A percentile compares a stretch with the other conserved stretches of the same genome.
Conservation (phyloP, 768 basidiomycete species). For the Podaxis sp. region DNA sequence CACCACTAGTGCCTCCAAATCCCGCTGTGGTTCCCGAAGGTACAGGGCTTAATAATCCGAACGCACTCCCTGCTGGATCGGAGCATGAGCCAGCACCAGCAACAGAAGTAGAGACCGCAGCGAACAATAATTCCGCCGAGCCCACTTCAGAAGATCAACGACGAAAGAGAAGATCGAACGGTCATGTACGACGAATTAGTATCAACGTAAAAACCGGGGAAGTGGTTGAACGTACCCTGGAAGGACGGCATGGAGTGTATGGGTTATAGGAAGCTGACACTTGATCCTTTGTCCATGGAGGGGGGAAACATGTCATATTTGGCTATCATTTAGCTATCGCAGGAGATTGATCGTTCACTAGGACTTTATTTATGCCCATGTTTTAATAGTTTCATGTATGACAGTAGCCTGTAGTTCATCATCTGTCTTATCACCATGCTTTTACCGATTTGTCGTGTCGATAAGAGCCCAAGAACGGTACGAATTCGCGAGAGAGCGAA, state of each 20-base stretch:
- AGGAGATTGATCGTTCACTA: neutral
- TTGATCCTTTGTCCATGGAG: constrained; percentile 9
- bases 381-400: neutral
- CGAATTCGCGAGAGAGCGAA: neutral
- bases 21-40: neutral
- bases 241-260: constrained; percentile 15
- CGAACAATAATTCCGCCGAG: constrained; percentile 1
- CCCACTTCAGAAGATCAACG: neutral
- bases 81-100: neutral
- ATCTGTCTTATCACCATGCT: neutral
- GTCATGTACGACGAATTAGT: constrained; percentile 15
- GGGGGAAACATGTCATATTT: neutral
- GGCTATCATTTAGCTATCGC: neutral
- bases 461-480: neutral
- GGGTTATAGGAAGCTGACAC: constrained; percentile 5
- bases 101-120: neutral
- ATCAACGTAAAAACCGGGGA: constrained; percentile 15
- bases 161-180: constrained; percentile 8
- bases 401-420: neutral
- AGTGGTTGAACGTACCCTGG: constrained; percentile 10
- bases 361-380: neutral
- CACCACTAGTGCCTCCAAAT: neutral
- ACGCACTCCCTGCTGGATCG: neutral
- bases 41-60: neutral
- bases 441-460: neutral